phyloP scores from a whole-genome alignment of 2,329 filamentous ascomycete genomes.

The Pseudogymnoascus sp. region DNA sequence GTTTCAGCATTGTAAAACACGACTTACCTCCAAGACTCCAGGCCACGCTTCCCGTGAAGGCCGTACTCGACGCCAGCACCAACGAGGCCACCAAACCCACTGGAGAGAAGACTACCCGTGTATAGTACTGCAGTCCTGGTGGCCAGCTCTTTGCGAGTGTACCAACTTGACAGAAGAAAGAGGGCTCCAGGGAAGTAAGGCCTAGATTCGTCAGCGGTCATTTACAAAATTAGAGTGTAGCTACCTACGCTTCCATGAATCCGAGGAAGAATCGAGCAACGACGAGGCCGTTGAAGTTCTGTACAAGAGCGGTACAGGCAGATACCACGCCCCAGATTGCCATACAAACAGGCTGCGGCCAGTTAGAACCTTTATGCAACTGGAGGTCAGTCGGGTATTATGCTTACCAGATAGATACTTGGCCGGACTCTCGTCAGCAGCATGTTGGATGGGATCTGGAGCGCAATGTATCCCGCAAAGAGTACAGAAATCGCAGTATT shows the following conservation, averaged over 20 bases:
- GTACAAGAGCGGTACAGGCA: constrained; percentile 36
- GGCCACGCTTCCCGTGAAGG: constrained; percentile 10
- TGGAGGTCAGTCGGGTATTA: neutral
- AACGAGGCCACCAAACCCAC: constrained; percentile 34
- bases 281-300: constrained; percentile 20
- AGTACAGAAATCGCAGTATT: constrained; percentile 17
- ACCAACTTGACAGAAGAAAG: constrained; percentile 38
- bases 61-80: constrained; percentile 29
- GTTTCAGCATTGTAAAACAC: neutral
- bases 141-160: constrained; percentile 34
- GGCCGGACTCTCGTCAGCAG: constrained; percentile 40
- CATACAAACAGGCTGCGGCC: constrained; percentile 26
- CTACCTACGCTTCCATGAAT: constrained; percentile 30
- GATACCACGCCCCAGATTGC: constrained; percentile 33
- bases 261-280: constrained; percentile 26
- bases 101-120: constrained; percentile 30
- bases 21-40: constrained; percentile 4
- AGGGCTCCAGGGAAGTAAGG: constrained; percentile 43
- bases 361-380: neutral
- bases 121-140: constrained; percentile 31
- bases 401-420: neutral
- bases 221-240: constrained; percentile 32
- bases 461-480: constrained; percentile 41
- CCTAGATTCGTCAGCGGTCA: constrained; percentile 38
- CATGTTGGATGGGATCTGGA: constrained; percentile 42